phyloP scores from a whole-genome alignment of 768 basidiomycete species.

The Ramaria rubella region DNA sequence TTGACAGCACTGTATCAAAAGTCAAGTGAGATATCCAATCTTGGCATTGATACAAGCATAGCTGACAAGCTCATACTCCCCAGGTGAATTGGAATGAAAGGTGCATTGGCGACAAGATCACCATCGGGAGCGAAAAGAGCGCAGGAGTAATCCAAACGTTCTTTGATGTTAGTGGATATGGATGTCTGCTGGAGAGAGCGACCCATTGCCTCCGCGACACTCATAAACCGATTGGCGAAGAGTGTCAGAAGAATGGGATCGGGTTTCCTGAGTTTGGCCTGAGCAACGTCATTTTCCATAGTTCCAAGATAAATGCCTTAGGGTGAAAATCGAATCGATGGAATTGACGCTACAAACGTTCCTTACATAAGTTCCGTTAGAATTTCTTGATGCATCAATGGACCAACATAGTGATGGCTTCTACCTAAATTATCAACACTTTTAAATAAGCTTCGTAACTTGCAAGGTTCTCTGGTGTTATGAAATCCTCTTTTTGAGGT shows the following conservation, averaged over 20 bases:
- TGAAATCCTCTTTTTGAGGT: no score
- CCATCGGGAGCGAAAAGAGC: conserved; percentile 94
- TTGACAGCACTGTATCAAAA: conserved; percentile 57
- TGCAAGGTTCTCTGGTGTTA: no score
- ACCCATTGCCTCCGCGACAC: conserved; percentile 95
- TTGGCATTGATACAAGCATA: neutral
- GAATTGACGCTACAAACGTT: no score
- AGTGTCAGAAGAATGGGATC: conserved; percentile 87
- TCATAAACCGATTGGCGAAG: conserved; percentile 97
- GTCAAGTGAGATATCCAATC: conserved; percentile 19
- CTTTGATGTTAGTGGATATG: conserved; percentile 93
- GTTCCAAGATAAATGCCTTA: no score
- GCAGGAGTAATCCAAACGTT: conserved; percentile 91
- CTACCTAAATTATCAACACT: no score
- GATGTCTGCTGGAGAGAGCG: conserved; percentile 84
- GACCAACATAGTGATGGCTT: no score
- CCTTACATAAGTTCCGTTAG: no score
- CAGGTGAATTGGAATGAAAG: conserved; percentile 82
- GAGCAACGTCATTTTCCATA: no score
- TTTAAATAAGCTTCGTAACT: no score
- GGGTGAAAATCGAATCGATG: no score
- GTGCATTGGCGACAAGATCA: conserved; percentile 90
- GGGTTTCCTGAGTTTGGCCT: conserved; percentile 36
- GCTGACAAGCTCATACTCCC: conserved; percentile 89
- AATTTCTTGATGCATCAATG: no score